Base-by-base conservation (phyloP, 306 rosid genomes). In the Vigna reflexopilosa region DNA sequence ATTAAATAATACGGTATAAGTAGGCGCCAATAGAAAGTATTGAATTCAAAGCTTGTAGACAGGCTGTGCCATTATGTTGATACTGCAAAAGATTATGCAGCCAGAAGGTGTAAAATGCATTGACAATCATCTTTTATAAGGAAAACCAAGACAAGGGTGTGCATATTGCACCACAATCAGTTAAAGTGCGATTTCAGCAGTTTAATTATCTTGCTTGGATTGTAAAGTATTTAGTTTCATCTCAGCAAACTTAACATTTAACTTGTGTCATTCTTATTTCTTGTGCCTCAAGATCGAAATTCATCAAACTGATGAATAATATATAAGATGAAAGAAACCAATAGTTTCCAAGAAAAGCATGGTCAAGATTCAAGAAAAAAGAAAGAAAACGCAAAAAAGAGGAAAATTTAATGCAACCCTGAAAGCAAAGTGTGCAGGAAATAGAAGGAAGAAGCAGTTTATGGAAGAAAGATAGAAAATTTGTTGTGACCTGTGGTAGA, bases 401-500 rank as follows among this genome's bases (percentile, higher is more conserved):
- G 28, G 28, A 24, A 73, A 80, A 80, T 5, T 76, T 63, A 72
- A 80, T 49, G 44, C 54, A 10, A 62, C 76, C 77, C 80, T 34
- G 2, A 81, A 75, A 64, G 49, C 38, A 55, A 40, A 40, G 2
- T 8, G 2, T 2, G 45, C 3, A 0, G 45, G 12, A 40, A 40
- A 40, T 9, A 40, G 11, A 40, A 9, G 3, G 2, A 40, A 40
- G 28, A 44, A 10, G 15, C 49, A 84, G 19, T 49, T n/a, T 32
- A 63, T 22, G 64, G 77, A 58, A 74, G 44, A 42, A 85, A 65
- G 70, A 7, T 40, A 30, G 36, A 51, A 77, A 55, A 4, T 24
- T 7, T 4, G 32, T 13, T 42, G 17, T 56, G 63, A 93, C 95
- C 95, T 77, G 95, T 82, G 68, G 10, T 80, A 9, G 22, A 51